phyloP scores from a whole-genome alignment of 179 eudicot species.

The Amaranthus tricolor region DNA sequence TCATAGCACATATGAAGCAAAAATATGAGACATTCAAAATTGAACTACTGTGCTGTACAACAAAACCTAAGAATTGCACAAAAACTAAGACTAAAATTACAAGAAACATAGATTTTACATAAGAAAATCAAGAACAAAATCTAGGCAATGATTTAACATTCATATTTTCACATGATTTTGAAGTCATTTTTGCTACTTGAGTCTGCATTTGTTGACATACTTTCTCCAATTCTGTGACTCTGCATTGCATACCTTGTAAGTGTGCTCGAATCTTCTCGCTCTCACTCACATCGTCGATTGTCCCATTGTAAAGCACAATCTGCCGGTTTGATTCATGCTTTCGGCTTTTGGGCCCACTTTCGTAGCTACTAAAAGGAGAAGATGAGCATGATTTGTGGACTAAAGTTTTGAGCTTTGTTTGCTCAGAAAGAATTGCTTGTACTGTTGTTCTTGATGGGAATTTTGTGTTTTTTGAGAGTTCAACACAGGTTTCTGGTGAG shows the following conservation, averaged over 20 bases:
- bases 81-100: background rate
- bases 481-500: conserved; percentile 50
- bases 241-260: conserved; percentile 71
- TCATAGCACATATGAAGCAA: too few species aligned
- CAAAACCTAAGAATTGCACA: background rate
- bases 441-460: conserved; percentile 53
- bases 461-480: conserved; percentile 50
- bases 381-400: conserved; percentile 29
- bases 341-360: conserved; percentile 9
- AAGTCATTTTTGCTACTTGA: conserved; percentile 62
- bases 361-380: conserved; percentile 24
- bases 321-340: conserved; percentile 29
- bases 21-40: too few species aligned
- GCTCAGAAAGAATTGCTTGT: conserved; percentile 56
- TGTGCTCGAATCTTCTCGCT: conserved; percentile 61
- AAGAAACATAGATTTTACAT: background rate
- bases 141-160: conserved; percentile 57
- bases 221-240: conserved; percentile 73
- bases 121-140: conserved; percentile 52
- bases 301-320: conserved; percentile 43
- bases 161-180: conserved; percentile 41
- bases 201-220: conserved; percentile 66
- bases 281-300: conserved; percentile 39
- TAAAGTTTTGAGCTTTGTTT: conserved; percentile 54
- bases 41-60: conserved; percentile 18